These are phyloP conservation scores for Torulaspora indica DNA, from an alignment of 805 yeast genomes.

Conservation along the genomic window DNA sequence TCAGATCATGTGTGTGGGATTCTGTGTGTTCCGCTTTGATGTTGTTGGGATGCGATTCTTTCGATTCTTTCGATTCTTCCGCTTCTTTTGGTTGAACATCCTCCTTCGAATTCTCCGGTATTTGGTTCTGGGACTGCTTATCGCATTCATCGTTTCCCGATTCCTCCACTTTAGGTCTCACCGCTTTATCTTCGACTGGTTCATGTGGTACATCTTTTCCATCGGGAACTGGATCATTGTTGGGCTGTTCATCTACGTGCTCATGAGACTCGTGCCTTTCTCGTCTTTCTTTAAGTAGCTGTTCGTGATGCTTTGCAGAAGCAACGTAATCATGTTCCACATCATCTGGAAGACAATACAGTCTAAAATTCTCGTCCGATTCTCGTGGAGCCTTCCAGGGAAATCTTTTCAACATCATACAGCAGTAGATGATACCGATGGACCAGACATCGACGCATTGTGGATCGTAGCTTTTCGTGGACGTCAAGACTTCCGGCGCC, in stretches of 20 bases:
- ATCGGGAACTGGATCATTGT: constrained; percentile 10
- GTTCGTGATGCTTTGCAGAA: constrained; percentile 68
- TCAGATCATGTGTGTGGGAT: constrained; percentile 12
- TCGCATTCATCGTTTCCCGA: neutral
- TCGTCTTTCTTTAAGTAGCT: constrained; percentile 48
- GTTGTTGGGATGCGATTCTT: neutral
- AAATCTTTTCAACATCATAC: constrained; percentile 78
- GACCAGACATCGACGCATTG: constrained; percentile 82
- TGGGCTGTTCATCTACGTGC: neutral
- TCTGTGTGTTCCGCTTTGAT: constrained; percentile 4
- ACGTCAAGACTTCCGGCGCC: constrained; percentile 71
- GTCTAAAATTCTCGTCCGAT: constrained; percentile 63
- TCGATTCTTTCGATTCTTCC: neutral
- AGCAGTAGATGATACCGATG: constrained; percentile 75
- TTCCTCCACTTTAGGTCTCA: constrained; percentile 5
- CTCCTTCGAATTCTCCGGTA: neutral
- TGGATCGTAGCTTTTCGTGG: constrained; percentile 58
- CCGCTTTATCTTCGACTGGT: neutral
- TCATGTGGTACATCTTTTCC: constrained; percentile 1
- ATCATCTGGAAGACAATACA: constrained; percentile 65
- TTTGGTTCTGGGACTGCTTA: neutral
- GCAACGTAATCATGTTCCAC: constrained; percentile 68
- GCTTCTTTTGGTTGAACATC: neutral
- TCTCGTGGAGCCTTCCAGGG: constrained; percentile 82
- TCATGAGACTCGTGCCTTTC: constrained; percentile 18